These are phyloP conservation scores for Verticillium klebahnii DNA, from an alignment of 2,329 filamentous ascomycete species.

Conservation along the genomic window DNA sequence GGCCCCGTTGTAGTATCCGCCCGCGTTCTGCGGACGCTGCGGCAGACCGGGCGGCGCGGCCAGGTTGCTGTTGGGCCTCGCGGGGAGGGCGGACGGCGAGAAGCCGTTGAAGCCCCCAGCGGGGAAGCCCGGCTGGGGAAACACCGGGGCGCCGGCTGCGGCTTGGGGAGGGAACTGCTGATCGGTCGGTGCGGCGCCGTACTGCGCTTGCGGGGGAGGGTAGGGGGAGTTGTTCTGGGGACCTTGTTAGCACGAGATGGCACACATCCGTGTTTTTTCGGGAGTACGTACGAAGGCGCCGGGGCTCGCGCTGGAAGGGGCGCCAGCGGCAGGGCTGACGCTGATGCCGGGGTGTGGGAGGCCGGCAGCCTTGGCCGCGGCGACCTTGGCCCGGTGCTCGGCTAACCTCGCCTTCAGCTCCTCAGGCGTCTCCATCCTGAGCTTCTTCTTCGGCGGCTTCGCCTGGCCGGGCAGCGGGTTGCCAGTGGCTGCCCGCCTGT, in stretches of 20 bases:
- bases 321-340: constrained; percentile 41
- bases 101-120: constrained; percentile 17
- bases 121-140: constrained; percentile 8
- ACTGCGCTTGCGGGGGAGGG: constrained; percentile 26
- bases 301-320: constrained; percentile 38
- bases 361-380: constrained; percentile 48
- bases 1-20: constrained; percentile 21
- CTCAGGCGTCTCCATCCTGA: constrained; percentile 68
- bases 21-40: constrained; percentile 34
- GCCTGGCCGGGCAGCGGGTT: constrained; percentile 69
- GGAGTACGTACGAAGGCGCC: constrained; percentile 52
- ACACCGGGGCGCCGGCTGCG: constrained; percentile 13
- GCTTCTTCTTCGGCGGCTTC: constrained; percentile 65
- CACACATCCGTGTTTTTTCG: not conserved
- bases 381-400: constrained; percentile 67
- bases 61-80: constrained; percentile 36
- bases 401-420: constrained; percentile 78
- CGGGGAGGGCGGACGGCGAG: constrained; percentile 38
- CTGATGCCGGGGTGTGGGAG: constrained; percentile 24
- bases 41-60: constrained; percentile 36
- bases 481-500: constrained; percentile 75
- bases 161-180: constrained; percentile 25
- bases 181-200: constrained; percentile 27
- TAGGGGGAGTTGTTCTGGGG: constrained; percentile 34
- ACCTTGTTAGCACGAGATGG: constrained; percentile 13